These are phyloP conservation scores for Themeda triandra DNA, from an alignment of 176 grass and related monocot genomes.

Conservation along the genomic window DNA sequence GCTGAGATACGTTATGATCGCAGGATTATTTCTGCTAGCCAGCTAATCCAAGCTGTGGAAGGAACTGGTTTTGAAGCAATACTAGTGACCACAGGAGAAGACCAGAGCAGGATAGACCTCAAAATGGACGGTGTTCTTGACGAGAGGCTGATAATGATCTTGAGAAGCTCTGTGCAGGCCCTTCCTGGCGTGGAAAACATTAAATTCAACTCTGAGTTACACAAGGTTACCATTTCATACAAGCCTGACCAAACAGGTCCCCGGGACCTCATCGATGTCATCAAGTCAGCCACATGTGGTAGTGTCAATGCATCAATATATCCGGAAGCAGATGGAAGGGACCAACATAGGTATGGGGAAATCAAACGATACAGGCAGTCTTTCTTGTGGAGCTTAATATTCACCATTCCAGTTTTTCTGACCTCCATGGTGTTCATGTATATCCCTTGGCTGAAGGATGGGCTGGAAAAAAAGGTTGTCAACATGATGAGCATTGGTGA, in stretches of 20 bases:
- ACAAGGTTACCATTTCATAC: conserved; percentile 80
- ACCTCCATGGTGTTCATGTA: conserved; percentile 98
- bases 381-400: conserved; percentile 86
- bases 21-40: conserved; percentile 44
- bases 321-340: conserved; percentile 66
- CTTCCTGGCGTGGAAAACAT: conserved; percentile 76
- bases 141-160: conserved; percentile 42
- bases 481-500: conserved; percentile 86
- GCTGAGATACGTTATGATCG: conserved; percentile 73
- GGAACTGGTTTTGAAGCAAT: conserved; percentile 74
- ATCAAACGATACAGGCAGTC: conserved; percentile 71
- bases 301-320: conserved; percentile 70
- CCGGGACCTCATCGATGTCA: conserved; percentile 79
- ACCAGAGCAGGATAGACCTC: conserved; percentile 71
- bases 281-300: conserved; percentile 59
- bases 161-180: conserved; percentile 70
- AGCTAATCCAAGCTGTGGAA: conserved; percentile 59
- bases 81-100: conserved; percentile 78
- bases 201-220: conserved; percentile 49
- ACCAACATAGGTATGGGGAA: conserved; percentile 62
- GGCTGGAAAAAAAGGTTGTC: conserved; percentile 68
- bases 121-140: conserved; percentile 63
- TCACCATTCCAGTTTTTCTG: conserved; percentile 90
- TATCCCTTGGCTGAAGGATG: conserved; percentile 59
- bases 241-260: conserved; percentile 84